Percentiles rank a stretch among this genome's conserved stretches.
phyloP scores from a whole-genome alignment of 73 alveolate species.

The Tetrahymena borealis region DNA sequence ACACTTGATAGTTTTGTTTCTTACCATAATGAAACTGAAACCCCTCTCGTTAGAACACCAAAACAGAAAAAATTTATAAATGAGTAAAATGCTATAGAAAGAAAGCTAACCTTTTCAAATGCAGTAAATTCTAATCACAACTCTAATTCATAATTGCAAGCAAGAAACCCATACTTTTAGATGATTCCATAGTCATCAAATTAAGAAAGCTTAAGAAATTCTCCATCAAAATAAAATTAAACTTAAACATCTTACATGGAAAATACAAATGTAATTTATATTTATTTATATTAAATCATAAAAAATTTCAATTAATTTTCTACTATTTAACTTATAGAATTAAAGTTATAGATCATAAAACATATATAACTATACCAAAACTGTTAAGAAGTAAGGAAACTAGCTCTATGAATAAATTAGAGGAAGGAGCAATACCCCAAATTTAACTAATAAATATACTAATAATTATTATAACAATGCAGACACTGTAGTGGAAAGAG shows the following conservation, averaged over 20 bases:
- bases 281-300: neutral
- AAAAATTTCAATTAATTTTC: neutral
- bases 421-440: neutral
- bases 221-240: neutral
- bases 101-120: neutral
- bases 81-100: neutral
- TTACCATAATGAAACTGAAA: neutral
- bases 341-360: neutral
- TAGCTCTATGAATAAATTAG: neutral
- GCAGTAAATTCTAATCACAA: neutral
- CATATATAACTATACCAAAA: neutral
- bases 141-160: neutral
- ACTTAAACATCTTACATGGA: neutral
- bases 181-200: neutral
- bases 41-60: neutral
- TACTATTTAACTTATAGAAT: neutral
- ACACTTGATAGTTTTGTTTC: neutral
- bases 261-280: neutral
- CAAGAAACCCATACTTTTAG: neutral
- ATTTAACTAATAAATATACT: neutral
- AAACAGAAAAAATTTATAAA: neutral
- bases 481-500: neutral
- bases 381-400: neutral
- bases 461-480: neutral
- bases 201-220: neutral